A percentile compares a stretch with the other conserved stretches of the same genome.
phyloP scores from a whole-genome alignment of 2,329 filamentous ascomycete genomes.

The Incumbomyces delicatus region DNA sequence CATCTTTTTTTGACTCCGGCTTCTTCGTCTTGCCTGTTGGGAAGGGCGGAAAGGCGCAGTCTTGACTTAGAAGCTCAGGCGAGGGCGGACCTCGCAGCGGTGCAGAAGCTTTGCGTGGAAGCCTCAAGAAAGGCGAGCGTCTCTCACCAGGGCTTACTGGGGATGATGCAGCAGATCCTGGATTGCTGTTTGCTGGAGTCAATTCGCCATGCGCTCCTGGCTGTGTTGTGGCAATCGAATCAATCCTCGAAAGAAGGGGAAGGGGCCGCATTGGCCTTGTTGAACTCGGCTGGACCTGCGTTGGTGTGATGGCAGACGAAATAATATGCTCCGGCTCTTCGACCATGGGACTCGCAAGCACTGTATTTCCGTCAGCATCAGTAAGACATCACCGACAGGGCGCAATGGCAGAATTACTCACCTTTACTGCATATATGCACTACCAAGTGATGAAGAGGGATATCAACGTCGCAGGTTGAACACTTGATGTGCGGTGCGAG shows the following conservation, averaged over 20 bases:
- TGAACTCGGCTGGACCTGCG: neutral
- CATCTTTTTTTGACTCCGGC: neutral
- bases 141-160: slow-evolving; percentile 46
- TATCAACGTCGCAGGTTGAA: slow-evolving; percentile 65
- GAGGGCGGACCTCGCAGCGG: slow-evolving; percentile 33
- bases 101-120: slow-evolving; percentile 30
- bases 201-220: slow-evolving; percentile 33
- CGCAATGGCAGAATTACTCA: slow-evolving; percentile 24
- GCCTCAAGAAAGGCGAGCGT: slow-evolving; percentile 31
- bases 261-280: neutral
- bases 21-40: slow-evolving; percentile 30
- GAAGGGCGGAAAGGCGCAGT: slow-evolving; percentile 47
- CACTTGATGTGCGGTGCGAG: slow-evolving; percentile 81
- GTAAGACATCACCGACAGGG: slow-evolving; percentile 2
- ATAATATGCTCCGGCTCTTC: neutral
- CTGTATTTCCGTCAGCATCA: neutral
- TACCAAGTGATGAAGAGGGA: slow-evolving; percentile 77
- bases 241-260: slow-evolving; percentile 20
- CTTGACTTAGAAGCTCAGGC: slow-evolving; percentile 39
- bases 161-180: slow-evolving; percentile 53
- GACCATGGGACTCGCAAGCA: neutral
- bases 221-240: slow-evolving; percentile 14
- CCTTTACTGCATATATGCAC: slow-evolving; percentile 61
- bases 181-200: slow-evolving; percentile 54
- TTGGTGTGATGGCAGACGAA: neutral